A percentile compares a stretch with the other conserved stretches of the same genome.
Evolutionary conservation across 306 rosid species (phyloP).

Genomic region (Arachis hypogaea): DNA sequence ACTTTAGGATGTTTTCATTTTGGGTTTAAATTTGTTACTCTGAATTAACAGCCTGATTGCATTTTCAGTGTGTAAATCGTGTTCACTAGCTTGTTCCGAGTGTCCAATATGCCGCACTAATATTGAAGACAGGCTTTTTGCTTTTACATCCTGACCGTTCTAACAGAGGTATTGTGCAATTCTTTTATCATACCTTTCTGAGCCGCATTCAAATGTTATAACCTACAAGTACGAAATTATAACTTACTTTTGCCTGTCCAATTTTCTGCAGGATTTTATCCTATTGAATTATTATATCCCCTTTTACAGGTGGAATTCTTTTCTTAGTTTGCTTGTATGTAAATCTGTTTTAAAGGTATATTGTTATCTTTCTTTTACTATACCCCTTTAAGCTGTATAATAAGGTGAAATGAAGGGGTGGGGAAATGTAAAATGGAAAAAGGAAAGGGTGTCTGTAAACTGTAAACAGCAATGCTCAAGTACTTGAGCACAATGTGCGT

Average conservation of each 20-base stretch:
- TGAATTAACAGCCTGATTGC: slow-evolving; percentile 29
- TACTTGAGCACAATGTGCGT: background rate
- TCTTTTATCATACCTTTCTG: background rate
- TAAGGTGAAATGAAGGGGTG: slow-evolving; percentile 47
- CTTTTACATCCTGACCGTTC: slow-evolving; percentile 70
- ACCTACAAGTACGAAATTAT: slow-evolving; percentile 24
- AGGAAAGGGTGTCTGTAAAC: background rate
- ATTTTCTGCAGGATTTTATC: slow-evolving; percentile 56
- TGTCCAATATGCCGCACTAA: slow-evolving; percentile 94
- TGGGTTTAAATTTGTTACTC: slow-evolving; percentile 16
- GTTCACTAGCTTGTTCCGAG: slow-evolving; percentile 97
- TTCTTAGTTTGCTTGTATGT: slow-evolving; percentile 75
- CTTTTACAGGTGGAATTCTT: slow-evolving; percentile 68
- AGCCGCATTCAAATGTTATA: slow-evolving; percentile 17
- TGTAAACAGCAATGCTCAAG: slow-evolving; percentile 42
- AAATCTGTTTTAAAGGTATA: slow-evolving; percentile 61
- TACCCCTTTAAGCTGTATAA: slow-evolving; percentile 61
- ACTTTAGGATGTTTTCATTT: slow-evolving; percentile 10
- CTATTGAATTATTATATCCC: slow-evolving; percentile 44
- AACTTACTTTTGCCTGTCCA: slow-evolving; percentile 31
- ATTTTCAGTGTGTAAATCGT: slow-evolving; percentile 81
- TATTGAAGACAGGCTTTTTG: slow-evolving; percentile 93
- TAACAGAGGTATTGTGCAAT: slow-evolving; percentile 50
- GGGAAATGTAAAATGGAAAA: slow-evolving; percentile 37
- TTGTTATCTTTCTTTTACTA: slow-evolving; percentile 47